phyloP scores from a whole-genome alignment of 345 rosid species.

The Cardiospermum halicacabum region DNA sequence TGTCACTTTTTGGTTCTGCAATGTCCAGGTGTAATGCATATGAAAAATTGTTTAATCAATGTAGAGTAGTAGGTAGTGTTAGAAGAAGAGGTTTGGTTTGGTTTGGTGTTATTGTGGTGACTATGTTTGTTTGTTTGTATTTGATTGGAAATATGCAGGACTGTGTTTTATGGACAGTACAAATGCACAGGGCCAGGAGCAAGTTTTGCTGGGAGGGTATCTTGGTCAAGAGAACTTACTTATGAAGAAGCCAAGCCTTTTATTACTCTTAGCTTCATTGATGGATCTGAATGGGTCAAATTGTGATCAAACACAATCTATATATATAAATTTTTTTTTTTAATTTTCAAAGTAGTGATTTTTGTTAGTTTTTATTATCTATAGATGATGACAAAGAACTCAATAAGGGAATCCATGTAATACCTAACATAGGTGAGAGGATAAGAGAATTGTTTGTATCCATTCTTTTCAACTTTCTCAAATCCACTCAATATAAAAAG shows the following conservation, averaged over 20 bases:
- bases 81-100: no score
- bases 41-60: background rate
- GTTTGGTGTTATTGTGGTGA: no score
- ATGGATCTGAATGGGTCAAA: slow-evolving; percentile 87
- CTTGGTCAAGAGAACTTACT: slow-evolving; percentile 88
- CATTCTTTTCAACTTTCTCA: background rate
- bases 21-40: slow-evolving; percentile 41
- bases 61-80: slow-evolving; percentile 4
- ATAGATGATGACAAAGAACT: background rate
- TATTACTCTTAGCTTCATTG: slow-evolving; percentile 67
- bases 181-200: slow-evolving; percentile 93
- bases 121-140: slow-evolving; percentile 7
- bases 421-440: background rate
- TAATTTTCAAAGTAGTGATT: background rate
- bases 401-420: background rate
- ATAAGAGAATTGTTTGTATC: background rate
- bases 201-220: slow-evolving; percentile 71
- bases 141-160: slow-evolving; percentile 48
- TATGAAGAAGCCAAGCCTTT: slow-evolving; percentile 92
- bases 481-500: background rate
- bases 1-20: slow-evolving; percentile 13
- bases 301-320: slow-evolving; percentile 17
- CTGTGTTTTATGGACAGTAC: slow-evolving; percentile 94
- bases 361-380: background rate
- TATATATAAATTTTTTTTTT: background rate